phyloP scores from a whole-genome alignment of 1,139 yeast species.

The Scheffersomyces illinoinensis region DNA sequence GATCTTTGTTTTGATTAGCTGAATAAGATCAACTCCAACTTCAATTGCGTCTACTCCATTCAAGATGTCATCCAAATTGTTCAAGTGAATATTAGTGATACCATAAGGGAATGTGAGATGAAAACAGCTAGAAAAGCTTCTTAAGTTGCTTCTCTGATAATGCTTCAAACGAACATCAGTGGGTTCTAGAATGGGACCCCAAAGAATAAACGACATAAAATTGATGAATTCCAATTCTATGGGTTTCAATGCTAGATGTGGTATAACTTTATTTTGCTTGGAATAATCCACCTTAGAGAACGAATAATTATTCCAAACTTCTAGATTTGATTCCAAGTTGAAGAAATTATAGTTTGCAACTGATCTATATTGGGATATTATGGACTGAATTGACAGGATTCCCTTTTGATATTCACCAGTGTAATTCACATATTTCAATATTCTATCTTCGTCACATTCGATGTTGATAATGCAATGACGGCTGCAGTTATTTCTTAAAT shows the following conservation, averaged over 20 bases:
- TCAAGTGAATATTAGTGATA: not conserved
- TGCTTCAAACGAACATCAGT: not conserved
- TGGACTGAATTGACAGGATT: constrained; percentile 6
- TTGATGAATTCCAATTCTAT: constrained; percentile 10
- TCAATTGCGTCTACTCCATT: constrained; percentile 14
- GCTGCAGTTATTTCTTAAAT: constrained; percentile 3
- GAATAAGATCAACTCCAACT: constrained; percentile 9
- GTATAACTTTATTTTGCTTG: not conserved
- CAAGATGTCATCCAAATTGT: constrained; percentile 1
- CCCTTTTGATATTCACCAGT: constrained; percentile 10
- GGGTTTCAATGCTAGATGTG: constrained; percentile 9
- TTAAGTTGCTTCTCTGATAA: not conserved
- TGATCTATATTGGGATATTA: constrained; percentile 7
- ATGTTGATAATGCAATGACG: constrained; percentile 11
- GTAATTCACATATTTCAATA: constrained; percentile 8
- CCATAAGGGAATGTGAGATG: constrained; percentile 9
- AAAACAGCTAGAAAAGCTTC: constrained; percentile 6
- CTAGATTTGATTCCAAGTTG: constrained; percentile 10
- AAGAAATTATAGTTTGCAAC: constrained; percentile 12
- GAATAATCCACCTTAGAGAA: constrained; percentile 6
- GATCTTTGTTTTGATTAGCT: constrained; percentile 5
- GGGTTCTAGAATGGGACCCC: constrained; percentile 4
- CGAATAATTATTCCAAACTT: constrained; percentile 3
- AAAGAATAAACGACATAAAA: constrained; percentile 10
- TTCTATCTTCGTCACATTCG: constrained; percentile 12